These are phyloP conservation scores for Solanum corneliomulleri DNA, from an alignment of 257 asterid genomes.

Conservation along the genomic window DNA sequence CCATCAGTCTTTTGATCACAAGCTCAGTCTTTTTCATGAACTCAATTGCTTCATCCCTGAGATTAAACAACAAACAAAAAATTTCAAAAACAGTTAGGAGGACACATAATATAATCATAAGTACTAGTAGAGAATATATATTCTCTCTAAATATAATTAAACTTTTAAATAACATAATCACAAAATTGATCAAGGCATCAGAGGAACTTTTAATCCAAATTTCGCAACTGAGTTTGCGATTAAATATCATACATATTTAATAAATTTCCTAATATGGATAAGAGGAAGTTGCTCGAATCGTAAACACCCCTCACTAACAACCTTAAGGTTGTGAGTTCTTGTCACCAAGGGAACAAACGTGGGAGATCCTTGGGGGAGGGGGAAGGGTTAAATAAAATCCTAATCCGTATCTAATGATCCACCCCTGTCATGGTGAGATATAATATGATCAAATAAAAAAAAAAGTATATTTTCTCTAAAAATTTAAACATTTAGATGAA, in stretches of 20 bases:
- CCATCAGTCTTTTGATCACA: conserved; percentile 25
- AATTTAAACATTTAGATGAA: neutral
- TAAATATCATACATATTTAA: neutral
- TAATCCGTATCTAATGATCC: neutral
- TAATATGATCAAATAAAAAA: neutral
- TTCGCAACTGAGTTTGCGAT: neutral
- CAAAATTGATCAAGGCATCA: neutral
- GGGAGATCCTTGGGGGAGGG: neutral
- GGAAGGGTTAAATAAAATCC: neutral
- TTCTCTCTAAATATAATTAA: neutral
- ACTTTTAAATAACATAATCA: neutral
- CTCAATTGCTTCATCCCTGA: conserved; percentile 33
- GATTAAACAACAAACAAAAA: neutral
- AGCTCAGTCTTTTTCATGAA: conserved; percentile 27
- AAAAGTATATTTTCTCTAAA: neutral
- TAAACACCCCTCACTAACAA: neutral
- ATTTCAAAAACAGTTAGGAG: neutral
- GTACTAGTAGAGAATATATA: neutral
- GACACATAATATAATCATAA: neutral
- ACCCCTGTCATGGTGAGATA: neutral
- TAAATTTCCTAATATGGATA: neutral
- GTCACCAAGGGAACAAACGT: neutral
- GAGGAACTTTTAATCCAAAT: neutral
- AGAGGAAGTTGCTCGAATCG: neutral
- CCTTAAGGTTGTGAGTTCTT: neutral